A percentile compares a stretch with the other conserved stretches of the same genome.
Conservation (phyloP, 176 grass and related monocot genomes). For the Aegilops speltoides region DNA sequence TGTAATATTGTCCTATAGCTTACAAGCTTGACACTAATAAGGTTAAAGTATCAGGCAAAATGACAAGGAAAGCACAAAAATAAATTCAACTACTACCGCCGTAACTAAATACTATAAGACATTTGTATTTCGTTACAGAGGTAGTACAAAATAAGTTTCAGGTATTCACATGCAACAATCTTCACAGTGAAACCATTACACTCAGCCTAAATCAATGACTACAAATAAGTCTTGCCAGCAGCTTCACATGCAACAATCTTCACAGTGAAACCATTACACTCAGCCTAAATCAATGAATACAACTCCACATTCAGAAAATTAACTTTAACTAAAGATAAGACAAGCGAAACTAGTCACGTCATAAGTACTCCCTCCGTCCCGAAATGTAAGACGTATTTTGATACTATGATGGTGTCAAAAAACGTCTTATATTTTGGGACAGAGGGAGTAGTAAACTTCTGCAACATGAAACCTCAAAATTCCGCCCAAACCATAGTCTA, state of each 20-base stretch:
- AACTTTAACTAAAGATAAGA: neutral
- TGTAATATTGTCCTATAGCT: neutral
- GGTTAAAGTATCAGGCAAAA: neutral
- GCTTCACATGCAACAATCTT: neutral
- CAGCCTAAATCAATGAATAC: neutral
- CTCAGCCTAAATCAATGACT: neutral
- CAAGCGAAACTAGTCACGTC: neutral
- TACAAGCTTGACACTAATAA: neutral
- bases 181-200: constrained; percentile 1
- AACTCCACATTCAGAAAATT: constrained; percentile 11
- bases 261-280: neutral
- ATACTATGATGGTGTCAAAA: too few species aligned
- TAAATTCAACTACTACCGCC: neutral
- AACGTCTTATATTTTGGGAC: too few species aligned
- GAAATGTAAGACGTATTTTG: too few species aligned
- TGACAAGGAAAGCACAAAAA: neutral
- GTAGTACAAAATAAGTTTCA: neutral
- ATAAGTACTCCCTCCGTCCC: neutral
- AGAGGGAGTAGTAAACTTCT: neutral
- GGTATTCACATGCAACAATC: neutral
- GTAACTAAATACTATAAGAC: too few species aligned
- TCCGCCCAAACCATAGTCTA: neutral
- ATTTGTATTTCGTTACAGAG: too few species aligned
- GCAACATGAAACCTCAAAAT: constrained; percentile 2
- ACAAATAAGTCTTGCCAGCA: neutral